phyloP scores from a whole-genome alignment of 345 rosid species.

The Gossypioides kirkii region DNA sequence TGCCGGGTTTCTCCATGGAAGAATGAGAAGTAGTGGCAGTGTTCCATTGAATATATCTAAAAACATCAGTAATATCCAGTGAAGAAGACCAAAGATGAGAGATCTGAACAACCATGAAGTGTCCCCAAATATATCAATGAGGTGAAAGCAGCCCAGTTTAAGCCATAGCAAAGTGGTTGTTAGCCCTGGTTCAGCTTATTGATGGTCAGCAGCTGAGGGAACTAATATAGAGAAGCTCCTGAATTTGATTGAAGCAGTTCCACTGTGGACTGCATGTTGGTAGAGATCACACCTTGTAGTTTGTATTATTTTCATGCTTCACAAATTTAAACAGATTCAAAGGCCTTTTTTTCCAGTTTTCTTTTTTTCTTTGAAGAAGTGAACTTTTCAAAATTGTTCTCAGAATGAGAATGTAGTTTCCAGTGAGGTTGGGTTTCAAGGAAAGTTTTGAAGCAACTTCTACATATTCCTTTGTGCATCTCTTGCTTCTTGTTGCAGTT shows the following conservation, averaged over 20 bases:
- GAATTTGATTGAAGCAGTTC: neutral
- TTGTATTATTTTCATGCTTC: neutral
- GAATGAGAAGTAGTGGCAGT: conserved; percentile 6
- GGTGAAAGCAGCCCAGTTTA: neutral
- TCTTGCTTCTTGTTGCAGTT: too few relatives aligned
- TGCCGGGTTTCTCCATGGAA: neutral
- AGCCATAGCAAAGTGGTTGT: too few relatives aligned
- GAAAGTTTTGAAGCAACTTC: too few relatives aligned
- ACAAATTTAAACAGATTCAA: neutral
- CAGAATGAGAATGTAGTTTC: too few relatives aligned
- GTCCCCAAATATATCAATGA: neutral
- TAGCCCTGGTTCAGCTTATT: neutral
- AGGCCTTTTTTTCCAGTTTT: neutral
- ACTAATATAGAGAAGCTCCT: neutral
- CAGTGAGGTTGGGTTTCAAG: too few relatives aligned
- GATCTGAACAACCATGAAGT: neutral
- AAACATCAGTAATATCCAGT: neutral
- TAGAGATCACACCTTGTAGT: neutral
- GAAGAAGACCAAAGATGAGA: neutral
- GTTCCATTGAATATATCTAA: conserved; percentile 7
- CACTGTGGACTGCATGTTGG: neutral
- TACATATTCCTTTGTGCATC: too few relatives aligned
- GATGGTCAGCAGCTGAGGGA: neutral
- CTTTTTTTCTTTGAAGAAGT: neutral
- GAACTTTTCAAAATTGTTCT: neutral